phyloP scores from a whole-genome alignment of 192 early-diverging fungal species.

The Umbelopsis sp. region DNA sequence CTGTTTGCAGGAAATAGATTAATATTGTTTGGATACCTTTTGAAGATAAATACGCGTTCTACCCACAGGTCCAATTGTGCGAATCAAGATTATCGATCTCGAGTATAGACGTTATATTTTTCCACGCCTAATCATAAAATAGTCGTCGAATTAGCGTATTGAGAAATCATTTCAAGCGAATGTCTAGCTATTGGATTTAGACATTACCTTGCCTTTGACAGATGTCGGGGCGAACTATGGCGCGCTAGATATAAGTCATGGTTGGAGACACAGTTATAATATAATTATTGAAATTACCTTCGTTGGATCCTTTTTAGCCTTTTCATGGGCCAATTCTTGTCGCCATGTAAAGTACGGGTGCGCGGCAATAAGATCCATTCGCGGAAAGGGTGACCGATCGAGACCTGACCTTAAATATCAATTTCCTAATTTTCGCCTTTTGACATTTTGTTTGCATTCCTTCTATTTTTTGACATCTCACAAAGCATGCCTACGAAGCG shows the following conservation, averaged over 20 bases:
- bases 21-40: not conserved
- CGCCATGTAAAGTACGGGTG: slow-evolving; percentile 13
- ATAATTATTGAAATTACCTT: not conserved
- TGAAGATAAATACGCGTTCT: not conserved
- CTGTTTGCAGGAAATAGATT: not conserved
- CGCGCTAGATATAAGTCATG: not conserved
- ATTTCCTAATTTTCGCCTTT: not conserved
- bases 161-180: no score
- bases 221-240: slow-evolving; percentile 5
- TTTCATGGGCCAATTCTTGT: slow-evolving; percentile 4
- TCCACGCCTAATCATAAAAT: not conserved
- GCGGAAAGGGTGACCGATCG: not conserved
- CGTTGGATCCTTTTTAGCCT: slow-evolving; percentile 1
- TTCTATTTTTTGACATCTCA: not conserved
- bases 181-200: not conserved
- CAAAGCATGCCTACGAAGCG: not conserved
- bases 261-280: not conserved
- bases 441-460: not conserved
- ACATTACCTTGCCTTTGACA: slow-evolving; percentile 10
- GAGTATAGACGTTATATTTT: slow-evolving; percentile 6
- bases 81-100: slow-evolving; percentile 2
- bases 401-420: slow-evolving; percentile 6
- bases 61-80: slow-evolving; percentile 9
- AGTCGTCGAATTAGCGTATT: no score
- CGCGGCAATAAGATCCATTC: slow-evolving; percentile 13